Evolutionary conservation across 2,329 filamentous ascomycete genomes (phyloP).

Genomic region (Dothidotthia symphoricarpi): DNA sequence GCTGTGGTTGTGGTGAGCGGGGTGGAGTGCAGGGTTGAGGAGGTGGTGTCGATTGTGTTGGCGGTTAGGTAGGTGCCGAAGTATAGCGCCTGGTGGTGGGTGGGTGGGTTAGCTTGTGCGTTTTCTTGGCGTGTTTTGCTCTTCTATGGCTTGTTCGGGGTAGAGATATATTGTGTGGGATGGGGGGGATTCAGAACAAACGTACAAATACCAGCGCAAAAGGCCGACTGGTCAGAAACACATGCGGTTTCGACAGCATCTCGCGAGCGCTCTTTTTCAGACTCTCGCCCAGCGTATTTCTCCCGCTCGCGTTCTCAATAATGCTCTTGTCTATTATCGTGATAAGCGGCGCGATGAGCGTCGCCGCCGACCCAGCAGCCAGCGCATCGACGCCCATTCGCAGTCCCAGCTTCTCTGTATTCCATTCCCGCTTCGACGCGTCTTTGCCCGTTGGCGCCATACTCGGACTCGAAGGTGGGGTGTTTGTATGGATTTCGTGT

Average conservation of each 20-base stretch:
- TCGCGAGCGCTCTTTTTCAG: slow-evolving; percentile 58
- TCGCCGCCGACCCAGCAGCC: slow-evolving; percentile 69
- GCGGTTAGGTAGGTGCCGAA: slow-evolving; percentile 86
- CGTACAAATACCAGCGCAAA: slow-evolving; percentile 62
- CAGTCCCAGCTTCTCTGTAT: slow-evolving; percentile 68
- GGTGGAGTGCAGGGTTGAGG: slow-evolving; percentile 59
- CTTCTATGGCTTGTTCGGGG: too few relatives aligned
- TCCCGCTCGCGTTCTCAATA: slow-evolving; percentile 77
- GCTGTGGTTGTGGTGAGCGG: slow-evolving; percentile 65
- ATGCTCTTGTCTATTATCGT: slow-evolving; percentile 80
- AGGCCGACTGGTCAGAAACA: slow-evolving; percentile 62
- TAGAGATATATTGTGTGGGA: too few relatives aligned
- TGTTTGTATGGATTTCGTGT: too few relatives aligned
- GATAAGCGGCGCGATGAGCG: slow-evolving; percentile 77
- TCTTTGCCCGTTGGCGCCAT: slow-evolving; percentile 2
- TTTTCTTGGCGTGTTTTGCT: background rate
- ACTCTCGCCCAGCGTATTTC: slow-evolving; percentile 59
- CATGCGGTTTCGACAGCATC: slow-evolving; percentile 60
- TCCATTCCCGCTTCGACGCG: slow-evolving; percentile 54
- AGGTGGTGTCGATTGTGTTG: slow-evolving; percentile 78
- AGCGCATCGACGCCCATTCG: slow-evolving; percentile 67
- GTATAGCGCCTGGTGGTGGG: slow-evolving; percentile 61
- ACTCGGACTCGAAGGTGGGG: too few relatives aligned
- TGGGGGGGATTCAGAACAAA: slow-evolving; percentile 3
- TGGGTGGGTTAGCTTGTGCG: background rate